phyloP scores from a whole-genome alignment of 768 basidiomycete genomes.

The Russula sp. region DNA sequence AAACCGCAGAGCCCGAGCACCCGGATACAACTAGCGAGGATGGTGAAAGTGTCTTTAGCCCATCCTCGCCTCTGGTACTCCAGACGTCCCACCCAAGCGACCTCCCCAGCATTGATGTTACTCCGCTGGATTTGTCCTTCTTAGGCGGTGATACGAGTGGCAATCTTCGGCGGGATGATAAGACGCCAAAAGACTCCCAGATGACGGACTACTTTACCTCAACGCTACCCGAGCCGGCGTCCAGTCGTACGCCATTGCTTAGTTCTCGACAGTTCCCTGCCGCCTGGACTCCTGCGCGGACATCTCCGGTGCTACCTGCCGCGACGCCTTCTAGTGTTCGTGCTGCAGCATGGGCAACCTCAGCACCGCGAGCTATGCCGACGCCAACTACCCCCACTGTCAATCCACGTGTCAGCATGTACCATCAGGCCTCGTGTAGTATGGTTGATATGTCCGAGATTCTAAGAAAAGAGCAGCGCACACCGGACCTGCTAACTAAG shows the following conservation, averaged over 20 bases:
- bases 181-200: conserved; percentile 9
- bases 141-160: conserved; percentile 12
- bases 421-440: conserved; percentile 22
- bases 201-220: conserved; percentile 31
- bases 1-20: conserved; percentile 11
- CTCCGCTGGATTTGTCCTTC: conserved; percentile 24
- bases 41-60: conserved; percentile 8
- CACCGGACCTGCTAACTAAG: conserved; percentile 3
- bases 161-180: conserved; percentile 13
- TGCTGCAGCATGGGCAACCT: background rate
- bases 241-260: background rate
- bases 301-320: conserved; percentile 17
- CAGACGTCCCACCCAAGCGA: background rate
- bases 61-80: background rate
- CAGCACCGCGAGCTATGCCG: conserved; percentile 25
- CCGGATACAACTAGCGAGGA: conserved; percentile 22
- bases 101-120: conserved; percentile 4
- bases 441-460: conserved; percentile 22
- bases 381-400: conserved; percentile 26
- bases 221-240: conserved; percentile 12
- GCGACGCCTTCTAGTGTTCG: background rate
- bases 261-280: background rate
- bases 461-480: conserved; percentile 5
- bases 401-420: conserved; percentile 8
- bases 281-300: conserved; percentile 4